A percentile compares a stretch with the other conserved stretches of the same genome.
Evolutionary conservation across 176 grass and related monocot species (phyloP).

Genomic region (Eleusine indica): DNA sequence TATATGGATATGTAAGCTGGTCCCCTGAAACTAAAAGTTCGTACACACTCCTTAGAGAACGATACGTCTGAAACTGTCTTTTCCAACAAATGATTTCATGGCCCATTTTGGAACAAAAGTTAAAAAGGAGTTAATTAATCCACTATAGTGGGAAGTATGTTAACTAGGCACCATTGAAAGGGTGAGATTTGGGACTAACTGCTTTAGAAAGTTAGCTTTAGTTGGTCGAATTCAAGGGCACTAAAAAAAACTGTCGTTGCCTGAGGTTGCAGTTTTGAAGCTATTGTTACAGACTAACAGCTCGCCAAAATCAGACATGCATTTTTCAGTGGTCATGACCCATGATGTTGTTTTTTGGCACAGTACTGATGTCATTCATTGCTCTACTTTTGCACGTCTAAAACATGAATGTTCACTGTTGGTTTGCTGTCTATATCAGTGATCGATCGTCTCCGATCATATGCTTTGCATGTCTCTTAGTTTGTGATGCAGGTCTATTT

Average conservation of each 20-base stretch:
- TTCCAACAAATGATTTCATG: no score
- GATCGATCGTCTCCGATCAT: neutral
- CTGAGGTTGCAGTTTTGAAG: no score
- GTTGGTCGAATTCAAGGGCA: no score
- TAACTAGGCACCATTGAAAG: neutral
- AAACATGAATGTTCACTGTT: neutral
- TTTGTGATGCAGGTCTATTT: neutral
- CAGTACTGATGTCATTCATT: neutral
- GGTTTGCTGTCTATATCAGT: neutral
- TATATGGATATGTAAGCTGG: neutral
- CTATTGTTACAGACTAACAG: no score
- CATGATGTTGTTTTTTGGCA: neutral
- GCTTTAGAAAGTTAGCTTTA: no score
- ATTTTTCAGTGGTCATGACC: neutral
- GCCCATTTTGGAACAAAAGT: neutral
- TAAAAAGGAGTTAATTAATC: no score
- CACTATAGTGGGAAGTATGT: neutral
- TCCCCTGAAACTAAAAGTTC: neutral
- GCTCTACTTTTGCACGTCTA: neutral
- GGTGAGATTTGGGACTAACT: no score
- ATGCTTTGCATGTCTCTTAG: conserved; percentile 15
- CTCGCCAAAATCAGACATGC: neutral
- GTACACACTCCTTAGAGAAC: neutral
- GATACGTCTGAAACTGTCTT: neutral
- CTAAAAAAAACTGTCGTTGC: no score